Conservation (phyloP, 176 grass and related monocot species). For the Musa beccarii region DNA sequence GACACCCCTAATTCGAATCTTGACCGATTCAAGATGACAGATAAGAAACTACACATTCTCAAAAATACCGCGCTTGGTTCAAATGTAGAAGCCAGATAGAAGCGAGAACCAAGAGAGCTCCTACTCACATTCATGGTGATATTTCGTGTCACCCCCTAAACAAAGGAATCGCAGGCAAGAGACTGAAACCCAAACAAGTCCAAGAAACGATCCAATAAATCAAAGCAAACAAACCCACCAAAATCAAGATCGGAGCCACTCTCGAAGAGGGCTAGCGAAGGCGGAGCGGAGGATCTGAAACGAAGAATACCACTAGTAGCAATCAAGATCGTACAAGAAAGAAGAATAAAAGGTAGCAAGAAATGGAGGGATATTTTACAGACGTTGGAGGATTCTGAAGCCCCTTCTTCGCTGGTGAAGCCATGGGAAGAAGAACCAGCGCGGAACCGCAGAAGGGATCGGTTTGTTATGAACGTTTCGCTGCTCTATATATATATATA, state of each 20-base stretch:
- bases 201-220: neutral
- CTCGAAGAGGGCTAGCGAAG: neutral
- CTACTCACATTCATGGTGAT: neutral
- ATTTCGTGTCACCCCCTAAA: neutral
- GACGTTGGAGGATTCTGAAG: slow-evolving; percentile 20
- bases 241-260: neutral
- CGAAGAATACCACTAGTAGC: too few relatives aligned
- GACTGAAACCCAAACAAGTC: neutral
- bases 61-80: too few relatives aligned
- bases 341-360: neutral
- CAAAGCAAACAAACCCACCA: neutral
- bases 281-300: neutral
- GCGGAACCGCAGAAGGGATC: neutral
- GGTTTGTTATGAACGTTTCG: neutral
- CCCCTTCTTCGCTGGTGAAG: slow-evolving; percentile 17
- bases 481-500: too few relatives aligned
- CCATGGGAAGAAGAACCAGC: neutral
- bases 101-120: neutral
- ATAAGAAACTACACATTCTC: too few relatives aligned
- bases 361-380: neutral
- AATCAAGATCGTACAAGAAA: neutral
- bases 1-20: too few relatives aligned
- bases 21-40: too few relatives aligned
- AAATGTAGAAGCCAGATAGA: too few relatives aligned
- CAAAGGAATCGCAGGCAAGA: neutral